A percentile compares a stretch with the other conserved stretches of the same genome.
phyloP scores from a whole-genome alignment of 2,329 filamentous ascomycete genomes.

The Lomentospora prolificans region DNA sequence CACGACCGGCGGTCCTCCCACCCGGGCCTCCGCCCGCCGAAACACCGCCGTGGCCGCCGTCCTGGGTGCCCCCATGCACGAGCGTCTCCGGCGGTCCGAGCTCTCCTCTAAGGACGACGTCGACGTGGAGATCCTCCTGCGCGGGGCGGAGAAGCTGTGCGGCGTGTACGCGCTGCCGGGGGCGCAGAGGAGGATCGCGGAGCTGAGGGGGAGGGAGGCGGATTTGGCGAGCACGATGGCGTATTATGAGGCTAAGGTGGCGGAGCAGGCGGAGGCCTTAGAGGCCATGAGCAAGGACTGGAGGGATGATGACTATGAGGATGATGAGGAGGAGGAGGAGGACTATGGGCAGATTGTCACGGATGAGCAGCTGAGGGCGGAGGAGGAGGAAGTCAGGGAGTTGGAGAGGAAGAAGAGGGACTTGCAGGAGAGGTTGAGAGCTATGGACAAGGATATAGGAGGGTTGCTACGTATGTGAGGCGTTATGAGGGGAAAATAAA shows the following conservation, averaged over 20 bases:
- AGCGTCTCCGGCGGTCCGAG: conserved; percentile 58
- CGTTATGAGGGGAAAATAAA: background rate
- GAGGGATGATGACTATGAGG: conserved; percentile 43
- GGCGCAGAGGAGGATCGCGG: conserved; percentile 64
- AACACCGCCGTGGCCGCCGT: conserved; percentile 86
- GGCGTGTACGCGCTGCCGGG: conserved; percentile 78
- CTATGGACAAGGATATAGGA: conserved; percentile 47
- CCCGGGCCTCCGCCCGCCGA: conserved; percentile 43
- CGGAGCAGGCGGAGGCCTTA: conserved; percentile 64
- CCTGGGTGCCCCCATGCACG: conserved; percentile 76
- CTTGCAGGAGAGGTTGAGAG: conserved; percentile 39
- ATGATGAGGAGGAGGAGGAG: conserved; percentile 33
- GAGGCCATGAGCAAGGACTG: conserved; percentile 61
- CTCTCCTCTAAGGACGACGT: conserved; percentile 53
- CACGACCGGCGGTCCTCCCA: conserved; percentile 43
- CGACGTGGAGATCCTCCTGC: conserved; percentile 75
- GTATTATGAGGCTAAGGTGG: conserved; percentile 72
- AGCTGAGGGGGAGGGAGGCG: conserved; percentile 60
- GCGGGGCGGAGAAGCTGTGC: conserved; percentile 83
- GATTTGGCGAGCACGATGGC: conserved; percentile 64
- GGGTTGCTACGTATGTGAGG: conserved; percentile 42
- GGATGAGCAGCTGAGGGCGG: conserved; percentile 57
- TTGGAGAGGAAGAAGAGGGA: conserved; percentile 48
- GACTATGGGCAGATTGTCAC: conserved; percentile 39
- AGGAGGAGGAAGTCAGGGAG: conserved; percentile 56